Evolutionary conservation across 164 flowering plant species (phyloP).

Genomic region (Sedum album): DNA sequence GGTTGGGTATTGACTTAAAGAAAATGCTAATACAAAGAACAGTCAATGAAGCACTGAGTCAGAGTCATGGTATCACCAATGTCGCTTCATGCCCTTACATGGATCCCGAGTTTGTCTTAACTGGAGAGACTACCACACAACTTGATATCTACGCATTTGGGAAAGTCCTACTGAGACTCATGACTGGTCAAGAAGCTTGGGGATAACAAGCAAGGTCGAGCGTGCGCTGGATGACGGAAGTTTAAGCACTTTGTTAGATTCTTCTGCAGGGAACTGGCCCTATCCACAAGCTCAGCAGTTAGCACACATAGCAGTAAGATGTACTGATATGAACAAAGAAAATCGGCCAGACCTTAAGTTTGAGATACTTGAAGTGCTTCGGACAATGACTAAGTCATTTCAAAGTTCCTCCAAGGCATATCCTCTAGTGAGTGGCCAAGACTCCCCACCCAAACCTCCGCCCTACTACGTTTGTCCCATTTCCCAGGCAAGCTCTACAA

Average conservation of each 20-base stretch:
- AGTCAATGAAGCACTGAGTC: not conserved
- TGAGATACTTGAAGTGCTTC: slow-evolving; percentile 1
- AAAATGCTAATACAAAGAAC: not conserved
- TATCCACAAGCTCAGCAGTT: slow-evolving; percentile 55
- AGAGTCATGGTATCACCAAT: slow-evolving; percentile 8
- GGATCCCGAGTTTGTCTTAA: slow-evolving; percentile 33
- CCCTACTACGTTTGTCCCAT: slow-evolving; percentile 55
- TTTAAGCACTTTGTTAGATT: slow-evolving; percentile 32
- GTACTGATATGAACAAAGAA: not conserved
- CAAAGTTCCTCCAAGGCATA: not conserved
- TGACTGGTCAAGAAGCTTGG: slow-evolving; percentile 41
- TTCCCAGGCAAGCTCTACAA: slow-evolving; percentile 31
- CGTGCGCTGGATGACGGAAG: slow-evolving; percentile 33
- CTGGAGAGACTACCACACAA: slow-evolving; percentile 51
- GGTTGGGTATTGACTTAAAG: not conserved
- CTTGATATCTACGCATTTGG: slow-evolving; percentile 65
- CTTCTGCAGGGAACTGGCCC: slow-evolving; percentile 84
- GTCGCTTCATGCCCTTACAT: slow-evolving; percentile 17
- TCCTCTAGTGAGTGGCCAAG: not conserved
- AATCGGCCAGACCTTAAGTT: slow-evolving; percentile 3
- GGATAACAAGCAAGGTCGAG: slow-evolving; percentile 33
- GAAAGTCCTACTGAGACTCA: slow-evolving; percentile 34
- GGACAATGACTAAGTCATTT: not conserved
- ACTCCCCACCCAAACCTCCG: slow-evolving; percentile 21
- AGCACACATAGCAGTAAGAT: slow-evolving; percentile 3